Evolutionary conservation across 768 basidiomycete genomes (phyloP).

Genomic region (Cystobasidium ongulense): DNA sequence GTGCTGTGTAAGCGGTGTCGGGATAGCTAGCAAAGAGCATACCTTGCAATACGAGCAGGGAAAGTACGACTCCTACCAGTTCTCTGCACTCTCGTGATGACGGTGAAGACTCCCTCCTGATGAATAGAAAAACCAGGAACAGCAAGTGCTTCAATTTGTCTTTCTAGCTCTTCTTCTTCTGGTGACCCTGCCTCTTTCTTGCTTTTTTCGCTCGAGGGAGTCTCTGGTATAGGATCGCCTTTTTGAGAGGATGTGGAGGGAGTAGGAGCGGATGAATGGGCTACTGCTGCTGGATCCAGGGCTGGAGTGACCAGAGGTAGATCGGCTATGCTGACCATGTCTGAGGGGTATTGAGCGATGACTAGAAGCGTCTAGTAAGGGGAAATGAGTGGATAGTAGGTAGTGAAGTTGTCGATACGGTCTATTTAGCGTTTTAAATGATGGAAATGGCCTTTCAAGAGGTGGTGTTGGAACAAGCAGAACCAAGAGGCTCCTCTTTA

Average conservation of each 20-base stretch:
- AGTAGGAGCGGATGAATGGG: not conserved
- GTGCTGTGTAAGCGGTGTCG: not conserved
- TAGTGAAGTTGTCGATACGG: too few relatives aligned
- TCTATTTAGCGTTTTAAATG: too few relatives aligned
- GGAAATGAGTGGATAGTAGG: not conserved
- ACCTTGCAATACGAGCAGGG: constrained; percentile 27
- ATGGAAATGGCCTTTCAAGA: too few relatives aligned
- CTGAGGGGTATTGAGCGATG: too few relatives aligned
- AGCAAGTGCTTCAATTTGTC: constrained; percentile 3
- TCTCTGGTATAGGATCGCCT: not conserved
- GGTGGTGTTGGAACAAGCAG: too few relatives aligned
- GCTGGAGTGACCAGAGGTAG: not conserved
- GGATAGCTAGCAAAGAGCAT: not conserved
- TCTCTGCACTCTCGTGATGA: not conserved
- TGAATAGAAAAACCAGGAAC: constrained; percentile 17
- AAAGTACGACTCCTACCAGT: constrained; percentile 9
- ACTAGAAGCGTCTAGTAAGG: too few relatives aligned
- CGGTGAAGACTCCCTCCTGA: constrained; percentile 22
- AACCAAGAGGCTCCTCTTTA: not conserved
- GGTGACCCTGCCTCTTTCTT: not conserved
- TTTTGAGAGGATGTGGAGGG: not conserved
- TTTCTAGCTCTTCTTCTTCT: not conserved
- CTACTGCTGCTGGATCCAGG: not conserved
- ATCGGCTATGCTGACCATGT: not conserved
- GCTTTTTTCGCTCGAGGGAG: not conserved